Evolutionary conservation across 2,329 filamentous ascomycete species (phyloP).

Genomic region (Tothia fuscella): DNA sequence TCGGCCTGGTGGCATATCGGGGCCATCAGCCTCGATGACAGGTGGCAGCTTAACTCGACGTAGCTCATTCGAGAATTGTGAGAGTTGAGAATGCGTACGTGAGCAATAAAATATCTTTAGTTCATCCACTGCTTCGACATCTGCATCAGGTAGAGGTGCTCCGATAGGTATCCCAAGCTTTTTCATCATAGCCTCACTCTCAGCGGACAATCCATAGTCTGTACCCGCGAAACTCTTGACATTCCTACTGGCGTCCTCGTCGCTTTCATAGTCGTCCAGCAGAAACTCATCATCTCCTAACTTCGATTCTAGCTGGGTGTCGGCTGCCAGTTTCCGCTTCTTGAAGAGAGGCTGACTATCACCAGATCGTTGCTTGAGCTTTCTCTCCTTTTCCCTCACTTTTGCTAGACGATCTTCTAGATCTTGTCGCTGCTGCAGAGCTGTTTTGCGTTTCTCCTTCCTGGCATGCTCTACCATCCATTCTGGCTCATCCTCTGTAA

Average conservation of each 20-base stretch:
- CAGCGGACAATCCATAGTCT: constrained; percentile 50
- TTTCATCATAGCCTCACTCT: constrained; percentile 63
- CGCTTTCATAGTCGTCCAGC: constrained; percentile 63
- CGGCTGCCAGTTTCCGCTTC: constrained; percentile 23
- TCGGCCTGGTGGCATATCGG: too few relatives aligned
- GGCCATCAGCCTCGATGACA: constrained; percentile 41
- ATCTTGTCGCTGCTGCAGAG: constrained; percentile 55
- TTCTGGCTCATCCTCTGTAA: constrained; percentile 57
- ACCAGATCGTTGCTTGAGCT: constrained; percentile 41
- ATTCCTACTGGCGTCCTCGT: constrained; percentile 31
- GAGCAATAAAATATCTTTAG: constrained; percentile 88
- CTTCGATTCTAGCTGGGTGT: constrained; percentile 13
- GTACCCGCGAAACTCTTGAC: constrained; percentile 15
- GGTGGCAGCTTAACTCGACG: constrained; percentile 66
- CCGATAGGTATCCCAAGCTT: constrained; percentile 33
- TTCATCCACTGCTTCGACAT: constrained; percentile 48
- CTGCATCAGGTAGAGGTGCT: constrained; percentile 27
- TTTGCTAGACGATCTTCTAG: constrained; percentile 59
- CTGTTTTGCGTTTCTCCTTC: constrained; percentile 53
- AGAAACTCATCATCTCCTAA: constrained; percentile 61
- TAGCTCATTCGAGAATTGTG: constrained; percentile 76
- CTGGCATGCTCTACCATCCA: constrained; percentile 76
- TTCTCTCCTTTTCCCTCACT: constrained; percentile 49
- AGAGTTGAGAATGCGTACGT: constrained; percentile 81
- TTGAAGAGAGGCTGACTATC: constrained; percentile 38